These are phyloP conservation scores for Raddia distichophylla DNA, from an alignment of 176 grass and related monocot species.

Conservation along the genomic window DNA sequence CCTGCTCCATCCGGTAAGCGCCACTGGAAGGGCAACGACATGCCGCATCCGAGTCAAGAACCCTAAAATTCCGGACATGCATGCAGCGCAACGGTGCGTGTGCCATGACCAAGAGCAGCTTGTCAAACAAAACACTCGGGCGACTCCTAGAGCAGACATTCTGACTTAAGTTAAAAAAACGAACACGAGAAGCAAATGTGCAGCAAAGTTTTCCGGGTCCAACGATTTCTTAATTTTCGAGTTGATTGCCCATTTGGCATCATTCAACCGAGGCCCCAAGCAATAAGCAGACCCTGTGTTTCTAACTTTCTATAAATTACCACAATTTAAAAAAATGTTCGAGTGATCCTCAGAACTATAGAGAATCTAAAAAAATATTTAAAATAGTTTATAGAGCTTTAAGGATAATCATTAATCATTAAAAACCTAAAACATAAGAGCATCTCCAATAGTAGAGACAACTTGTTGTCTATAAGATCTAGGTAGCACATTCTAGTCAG, in stretches of 20 bases:
- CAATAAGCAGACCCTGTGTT: not conserved
- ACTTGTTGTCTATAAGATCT: no score
- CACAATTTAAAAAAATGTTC: no score
- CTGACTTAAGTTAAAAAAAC: constrained; percentile 26
- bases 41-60: constrained; percentile 24
- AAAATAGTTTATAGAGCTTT: no score
- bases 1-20: not conserved
- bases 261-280: no score
- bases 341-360: no score
- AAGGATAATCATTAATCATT: no score
- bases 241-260: not conserved
- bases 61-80: constrained; percentile 6
- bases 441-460: no score
- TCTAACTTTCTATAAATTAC: no score
- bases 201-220: constrained; percentile 41
- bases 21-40: constrained; percentile 13
- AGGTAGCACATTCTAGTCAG: no score
- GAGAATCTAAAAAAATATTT: no score
- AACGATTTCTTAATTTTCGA: constrained; percentile 14
- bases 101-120: not conserved
- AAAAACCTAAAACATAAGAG: no score
- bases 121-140: constrained; percentile 28
- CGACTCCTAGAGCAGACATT: constrained; percentile 43
- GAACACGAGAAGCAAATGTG: constrained; percentile 31
- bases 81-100: constrained; percentile 23